A percentile compares a stretch with the other conserved stretches of the same genome.
phyloP scores from a whole-genome alignment of 2,329 filamentous ascomycete species.

The Cadophora luteo-olivacea region DNA sequence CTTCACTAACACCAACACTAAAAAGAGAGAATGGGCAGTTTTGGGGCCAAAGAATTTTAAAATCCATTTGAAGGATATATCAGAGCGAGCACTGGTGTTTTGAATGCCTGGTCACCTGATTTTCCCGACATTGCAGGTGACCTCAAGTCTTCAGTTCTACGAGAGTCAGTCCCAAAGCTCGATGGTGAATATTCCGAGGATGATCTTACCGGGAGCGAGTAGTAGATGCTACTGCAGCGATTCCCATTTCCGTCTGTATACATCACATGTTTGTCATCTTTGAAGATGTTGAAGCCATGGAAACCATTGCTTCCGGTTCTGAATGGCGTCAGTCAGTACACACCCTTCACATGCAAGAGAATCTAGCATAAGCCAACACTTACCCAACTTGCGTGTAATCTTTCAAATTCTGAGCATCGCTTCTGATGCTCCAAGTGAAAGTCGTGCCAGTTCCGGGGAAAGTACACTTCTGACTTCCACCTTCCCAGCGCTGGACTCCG shows the following conservation, averaged over 20 bases:
- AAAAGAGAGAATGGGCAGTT: neutral
- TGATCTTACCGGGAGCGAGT: neutral
- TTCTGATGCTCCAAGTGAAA: conserved; percentile 5
- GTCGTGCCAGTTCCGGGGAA: conserved; percentile 15
- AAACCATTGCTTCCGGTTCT: conserved; percentile 18
- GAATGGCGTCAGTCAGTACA: too few relatives aligned
- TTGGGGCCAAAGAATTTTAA: neutral
- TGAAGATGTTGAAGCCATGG: conserved; percentile 13
- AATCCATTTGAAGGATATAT: neutral
- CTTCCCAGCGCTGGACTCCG: conserved; percentile 4
- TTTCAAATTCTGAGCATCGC: conserved; percentile 10
- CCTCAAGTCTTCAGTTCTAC: neutral
- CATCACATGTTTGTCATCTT: conserved; percentile 20
- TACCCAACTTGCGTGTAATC: conserved; percentile 15
- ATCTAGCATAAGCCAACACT: neutral
- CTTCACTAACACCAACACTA: neutral
- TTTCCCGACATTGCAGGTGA: neutral
- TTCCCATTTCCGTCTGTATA: conserved; percentile 18
- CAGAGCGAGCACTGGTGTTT: neutral
- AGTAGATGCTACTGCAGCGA: conserved; percentile 18
- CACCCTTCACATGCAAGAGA: too few relatives aligned
- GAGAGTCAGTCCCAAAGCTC: neutral
- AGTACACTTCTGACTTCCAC: conserved; percentile 2
- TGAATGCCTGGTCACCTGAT: neutral
- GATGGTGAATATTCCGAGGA: neutral